Base-by-base conservation (phyloP, 1,284 basidiomycete genomes). In the Ganoderma multipileum region DNA sequence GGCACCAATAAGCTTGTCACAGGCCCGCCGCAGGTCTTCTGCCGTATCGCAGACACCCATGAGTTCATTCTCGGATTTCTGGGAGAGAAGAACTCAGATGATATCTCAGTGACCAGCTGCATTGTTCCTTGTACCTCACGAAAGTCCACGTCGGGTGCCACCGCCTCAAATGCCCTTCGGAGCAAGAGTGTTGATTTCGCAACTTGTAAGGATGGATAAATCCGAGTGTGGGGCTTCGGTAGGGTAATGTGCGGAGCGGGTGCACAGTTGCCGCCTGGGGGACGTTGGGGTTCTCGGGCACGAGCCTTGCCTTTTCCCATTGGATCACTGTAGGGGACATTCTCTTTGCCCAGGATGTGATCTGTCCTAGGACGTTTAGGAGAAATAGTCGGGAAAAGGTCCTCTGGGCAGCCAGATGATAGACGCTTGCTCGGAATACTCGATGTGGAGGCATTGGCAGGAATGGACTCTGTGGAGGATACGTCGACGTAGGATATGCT, bases 311-410 rank as follows among this genome's bases (percentile, higher is more conserved):
- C 80, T 64, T 80, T 80, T 54, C 67, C 70, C 26, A 72, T 71
- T 14, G 41, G 41, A 16, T 62, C 55, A 20, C 9, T 52, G 18
- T 50, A 60, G 47, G 68, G 74, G 2, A 68, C 12, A 57, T 79
- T 79, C 71, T 80, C 79, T 61, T 80, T 81, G 38, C 79, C 74
- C 2, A 65, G 70, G 14, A 38, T 11, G 4, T 71, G 60, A 2
- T 70, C 62, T 0, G 73, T 66, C 59, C 72, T 76, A 9, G 72
- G 67, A 11, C 79, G 77, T 62, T 81, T 81, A 0, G 75, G 66
- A 23, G 55, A 38, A 11, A 75, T 69, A 18, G 33, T 28, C 2
- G 64, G 68, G 8, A 70, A 60, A 0, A 68, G 39, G 26, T 72
- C 72, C 11, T 67, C 69, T 8, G 72, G 66, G 1, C 68, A 68